phyloP scores from a whole-genome alignment of 768 basidiomycete species.

The Agaricus blazei region DNA sequence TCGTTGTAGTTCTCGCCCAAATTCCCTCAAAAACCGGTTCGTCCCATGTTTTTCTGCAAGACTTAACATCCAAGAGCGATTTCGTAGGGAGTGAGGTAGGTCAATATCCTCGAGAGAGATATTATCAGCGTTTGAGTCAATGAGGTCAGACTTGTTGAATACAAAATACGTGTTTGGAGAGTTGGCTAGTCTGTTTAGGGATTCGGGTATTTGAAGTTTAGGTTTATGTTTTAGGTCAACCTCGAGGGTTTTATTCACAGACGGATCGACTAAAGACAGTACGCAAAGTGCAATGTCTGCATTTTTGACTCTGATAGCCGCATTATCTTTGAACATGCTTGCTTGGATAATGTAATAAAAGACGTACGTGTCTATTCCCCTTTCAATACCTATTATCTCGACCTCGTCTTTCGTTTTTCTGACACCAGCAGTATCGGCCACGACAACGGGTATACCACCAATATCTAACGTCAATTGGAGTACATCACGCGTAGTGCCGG shows the following conservation, averaged over 20 bases:
- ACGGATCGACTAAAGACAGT: constrained; percentile 57
- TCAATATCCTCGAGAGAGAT: background rate
- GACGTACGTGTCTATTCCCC: constrained; percentile 64
- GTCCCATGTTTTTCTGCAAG: constrained; percentile 56
- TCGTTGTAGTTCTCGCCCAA: constrained; percentile 45
- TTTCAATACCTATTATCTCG: constrained; percentile 77
- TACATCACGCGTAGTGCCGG: constrained; percentile 88
- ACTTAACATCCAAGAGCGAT: constrained; percentile 55
- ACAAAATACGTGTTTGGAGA: constrained; percentile 56
- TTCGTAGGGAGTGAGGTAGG: background rate
- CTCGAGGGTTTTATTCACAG: constrained; percentile 13
- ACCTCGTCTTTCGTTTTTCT: constrained; percentile 64
- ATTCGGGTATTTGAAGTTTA: constrained; percentile 30
- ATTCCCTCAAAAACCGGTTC: constrained; percentile 50
- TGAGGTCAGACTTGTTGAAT: constrained; percentile 75
- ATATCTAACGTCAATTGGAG: constrained; percentile 83
- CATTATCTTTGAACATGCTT: background rate
- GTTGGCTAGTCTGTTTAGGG: constrained; percentile 44
- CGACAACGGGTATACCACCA: constrained; percentile 76
- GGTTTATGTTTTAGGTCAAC: background rate
- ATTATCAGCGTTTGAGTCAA: constrained; percentile 10
- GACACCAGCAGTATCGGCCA: constrained; percentile 86
- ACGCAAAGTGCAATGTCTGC: constrained; percentile 81
- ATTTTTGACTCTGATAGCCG: constrained; percentile 43
- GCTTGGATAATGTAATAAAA: background rate